Evolutionary conservation across 2,329 filamentous ascomycete genomes (phyloP).

Genomic region (Laburnicola sp.): DNA sequence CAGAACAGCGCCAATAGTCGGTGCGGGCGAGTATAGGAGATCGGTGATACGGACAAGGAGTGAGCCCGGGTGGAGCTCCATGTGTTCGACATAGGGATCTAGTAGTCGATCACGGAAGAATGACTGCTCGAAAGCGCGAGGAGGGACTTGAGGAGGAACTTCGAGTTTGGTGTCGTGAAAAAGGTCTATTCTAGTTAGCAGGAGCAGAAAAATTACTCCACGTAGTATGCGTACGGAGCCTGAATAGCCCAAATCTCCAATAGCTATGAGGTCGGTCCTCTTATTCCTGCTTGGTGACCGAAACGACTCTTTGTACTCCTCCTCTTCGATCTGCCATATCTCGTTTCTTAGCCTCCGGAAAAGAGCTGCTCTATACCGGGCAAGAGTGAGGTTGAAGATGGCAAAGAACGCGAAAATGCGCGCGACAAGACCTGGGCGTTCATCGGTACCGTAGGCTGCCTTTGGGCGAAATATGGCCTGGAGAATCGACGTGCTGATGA

Average conservation of each 20-base stretch:
- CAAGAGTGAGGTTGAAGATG: constrained; percentile 54
- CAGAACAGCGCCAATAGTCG: constrained; percentile 62
- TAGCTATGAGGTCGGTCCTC: constrained; percentile 53
- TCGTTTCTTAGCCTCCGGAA: constrained; percentile 58
- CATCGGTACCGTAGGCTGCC: constrained; percentile 22
- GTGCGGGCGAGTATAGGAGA: constrained; percentile 61
- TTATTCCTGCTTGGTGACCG: constrained; percentile 45
- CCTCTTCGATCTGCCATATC: constrained; percentile 58
- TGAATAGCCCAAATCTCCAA: constrained; percentile 73
- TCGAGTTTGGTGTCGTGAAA: constrained; percentile 67
- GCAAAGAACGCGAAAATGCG: constrained; percentile 59
- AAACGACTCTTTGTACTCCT: constrained; percentile 60
- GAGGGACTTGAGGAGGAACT: constrained; percentile 71
- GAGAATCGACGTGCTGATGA: constrained; percentile 44
- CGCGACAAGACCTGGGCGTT: constrained; percentile 41
- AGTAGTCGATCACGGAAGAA: constrained; percentile 71
- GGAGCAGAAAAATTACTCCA: background rate
- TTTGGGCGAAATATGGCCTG: constrained; percentile 39
- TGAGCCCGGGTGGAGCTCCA: constrained; percentile 62
- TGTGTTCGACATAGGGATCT: constrained; percentile 66
- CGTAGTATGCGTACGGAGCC: constrained; percentile 58
- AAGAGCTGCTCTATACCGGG: constrained; percentile 51
- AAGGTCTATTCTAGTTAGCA: constrained; percentile 58
- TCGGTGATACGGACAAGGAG: constrained; percentile 73
- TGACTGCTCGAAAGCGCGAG: constrained; percentile 68